A percentile compares a stretch with the other conserved stretches of the same genome.
Evolutionary conservation across 768 basidiomycete species (phyloP).

Genomic region (Mycena kentingensis): DNA sequence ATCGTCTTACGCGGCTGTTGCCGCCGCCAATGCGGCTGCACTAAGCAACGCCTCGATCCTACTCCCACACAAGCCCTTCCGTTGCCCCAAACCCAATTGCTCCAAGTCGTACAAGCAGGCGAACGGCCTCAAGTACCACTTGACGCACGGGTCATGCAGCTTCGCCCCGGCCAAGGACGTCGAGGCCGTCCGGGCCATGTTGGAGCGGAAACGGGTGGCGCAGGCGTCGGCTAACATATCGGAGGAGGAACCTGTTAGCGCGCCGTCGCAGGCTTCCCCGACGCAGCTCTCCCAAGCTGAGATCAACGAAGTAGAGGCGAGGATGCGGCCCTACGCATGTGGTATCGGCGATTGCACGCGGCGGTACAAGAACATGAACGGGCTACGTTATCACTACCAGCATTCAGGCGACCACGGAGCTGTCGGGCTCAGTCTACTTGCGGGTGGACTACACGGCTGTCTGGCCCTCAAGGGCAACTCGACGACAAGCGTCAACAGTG

Average conservation of each 20-base stretch:
- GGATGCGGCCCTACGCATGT: constrained; percentile 84
- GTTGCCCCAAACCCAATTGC: constrained; percentile 93
- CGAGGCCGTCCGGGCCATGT: constrained; percentile 71
- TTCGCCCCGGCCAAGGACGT: constrained; percentile 88
- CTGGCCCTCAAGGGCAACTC: constrained; percentile 31
- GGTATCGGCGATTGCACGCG: constrained; percentile 84
- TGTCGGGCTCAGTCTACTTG: constrained; percentile 81
- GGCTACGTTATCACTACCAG: constrained; percentile 93
- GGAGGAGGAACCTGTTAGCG: constrained; percentile 1
- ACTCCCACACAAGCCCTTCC: constrained; percentile 74
- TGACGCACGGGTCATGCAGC: constrained; percentile 91
- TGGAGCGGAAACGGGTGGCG: constrained; percentile 53
- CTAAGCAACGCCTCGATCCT: constrained; percentile 25
- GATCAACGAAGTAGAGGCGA: constrained; percentile 49
- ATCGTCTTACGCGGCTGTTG: constrained; percentile 20
- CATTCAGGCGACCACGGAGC: constrained; percentile 96
- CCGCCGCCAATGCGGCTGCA: constrained; percentile 20
- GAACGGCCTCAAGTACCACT: constrained; percentile 92
- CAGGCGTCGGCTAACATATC: constrained; percentile 8
- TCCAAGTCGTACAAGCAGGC: constrained; percentile 97
- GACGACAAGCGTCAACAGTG: constrained; percentile 15
- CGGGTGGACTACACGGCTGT: constrained; percentile 69
- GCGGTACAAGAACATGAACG: constrained; percentile 99
- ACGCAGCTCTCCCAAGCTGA: constrained; percentile 16
- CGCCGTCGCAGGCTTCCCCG: neutral